These are phyloP conservation scores for Penicillium malachiteum DNA, from an alignment of 495 filamentous ascomycete genomes.

Conservation along the genomic window DNA sequence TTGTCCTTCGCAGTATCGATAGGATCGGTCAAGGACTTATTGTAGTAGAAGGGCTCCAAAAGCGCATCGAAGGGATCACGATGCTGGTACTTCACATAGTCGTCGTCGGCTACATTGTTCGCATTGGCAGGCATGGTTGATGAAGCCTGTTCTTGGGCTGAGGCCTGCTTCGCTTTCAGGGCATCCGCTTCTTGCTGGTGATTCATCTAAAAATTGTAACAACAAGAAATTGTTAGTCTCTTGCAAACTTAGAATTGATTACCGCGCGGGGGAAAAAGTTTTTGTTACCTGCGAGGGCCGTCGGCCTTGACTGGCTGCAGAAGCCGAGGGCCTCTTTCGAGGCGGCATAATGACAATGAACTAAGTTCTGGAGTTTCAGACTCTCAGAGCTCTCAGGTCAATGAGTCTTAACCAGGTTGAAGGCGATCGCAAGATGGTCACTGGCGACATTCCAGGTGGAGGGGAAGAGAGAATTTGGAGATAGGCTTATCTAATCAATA, in stretches of 20 bases:
- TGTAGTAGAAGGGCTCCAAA: constrained; percentile 92
- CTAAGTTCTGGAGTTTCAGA: background rate
- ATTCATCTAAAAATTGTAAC: constrained; percentile 1
- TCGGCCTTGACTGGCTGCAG: constrained; percentile 22
- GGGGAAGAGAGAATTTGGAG: constrained; percentile 33
- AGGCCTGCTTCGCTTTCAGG: constrained; percentile 16
- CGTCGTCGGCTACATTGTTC: constrained; percentile 4
- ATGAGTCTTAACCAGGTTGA: constrained; percentile 2
- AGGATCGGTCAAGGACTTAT: constrained; percentile 87
- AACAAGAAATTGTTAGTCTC: background rate
- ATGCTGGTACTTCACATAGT: constrained; percentile 30
- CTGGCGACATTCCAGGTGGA: constrained; percentile 11
- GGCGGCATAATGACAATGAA: constrained; percentile 27
- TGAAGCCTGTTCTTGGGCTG: constrained; percentile 1
- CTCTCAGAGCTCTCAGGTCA: constrained; percentile 11
- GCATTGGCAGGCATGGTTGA: constrained; percentile 1
- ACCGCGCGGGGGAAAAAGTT: constrained; percentile 22
- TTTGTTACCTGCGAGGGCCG: constrained; percentile 33
- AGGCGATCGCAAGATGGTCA: constrained; percentile 7
- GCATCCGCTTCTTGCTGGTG: constrained; percentile 7
- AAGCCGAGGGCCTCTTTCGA: constrained; percentile 30
- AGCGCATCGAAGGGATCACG: constrained; percentile 74
- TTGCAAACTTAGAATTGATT: background rate
- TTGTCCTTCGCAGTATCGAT: constrained; percentile 94
- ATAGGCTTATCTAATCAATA: constrained; percentile 25